phyloP scores from a whole-genome alignment of 2,329 filamentous ascomycete genomes.

The Fusarium hostae region DNA sequence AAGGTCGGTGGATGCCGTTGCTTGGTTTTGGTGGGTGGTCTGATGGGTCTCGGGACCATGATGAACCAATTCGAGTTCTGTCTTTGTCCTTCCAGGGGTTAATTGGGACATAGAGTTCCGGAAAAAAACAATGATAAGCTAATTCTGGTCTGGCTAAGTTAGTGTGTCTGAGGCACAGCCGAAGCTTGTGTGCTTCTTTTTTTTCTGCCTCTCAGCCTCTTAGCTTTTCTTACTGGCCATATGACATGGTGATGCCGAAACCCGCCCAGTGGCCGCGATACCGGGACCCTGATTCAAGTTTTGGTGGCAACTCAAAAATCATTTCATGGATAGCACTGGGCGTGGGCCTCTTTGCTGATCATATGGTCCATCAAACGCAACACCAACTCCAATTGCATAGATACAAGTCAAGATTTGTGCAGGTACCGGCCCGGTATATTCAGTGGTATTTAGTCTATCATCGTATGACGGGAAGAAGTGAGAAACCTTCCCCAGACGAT shows the following conservation, averaged over 20 bases:
- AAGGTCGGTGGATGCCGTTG: constrained; percentile 41
- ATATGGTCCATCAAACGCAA: constrained; percentile 3
- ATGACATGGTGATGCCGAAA: constrained; percentile 43
- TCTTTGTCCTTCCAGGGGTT: constrained; percentile 35
- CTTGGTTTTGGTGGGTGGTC: constrained; percentile 37
- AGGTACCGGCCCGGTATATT: constrained; percentile 28
- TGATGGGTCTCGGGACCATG: constrained; percentile 44
- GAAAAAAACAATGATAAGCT: constrained; percentile 38
- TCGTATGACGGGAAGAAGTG: constrained; percentile 43
- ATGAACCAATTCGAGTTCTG: constrained; percentile 44
- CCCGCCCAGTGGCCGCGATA: constrained; percentile 8
- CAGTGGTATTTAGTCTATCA: constrained; percentile 14
- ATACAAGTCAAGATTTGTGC: not conserved
- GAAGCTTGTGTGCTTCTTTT: constrained; percentile 19
- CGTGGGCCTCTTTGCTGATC: constrained; percentile 11
- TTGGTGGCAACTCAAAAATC: constrained; percentile 18
- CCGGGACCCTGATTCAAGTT: constrained; percentile 36
- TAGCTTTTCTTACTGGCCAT: constrained; percentile 33
- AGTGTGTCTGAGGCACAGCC: constrained; percentile 39
- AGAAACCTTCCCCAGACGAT: constrained; percentile 31
- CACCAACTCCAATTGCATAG: not conserved
- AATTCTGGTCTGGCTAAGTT: constrained; percentile 6
- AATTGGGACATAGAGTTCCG: constrained; percentile 4
- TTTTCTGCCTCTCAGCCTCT: constrained; percentile 12
- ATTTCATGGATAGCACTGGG: constrained; percentile 19